phyloP scores from a whole-genome alignment of 1,139 yeast genomes.

The Lodderomyces pseudojiufengensis region DNA sequence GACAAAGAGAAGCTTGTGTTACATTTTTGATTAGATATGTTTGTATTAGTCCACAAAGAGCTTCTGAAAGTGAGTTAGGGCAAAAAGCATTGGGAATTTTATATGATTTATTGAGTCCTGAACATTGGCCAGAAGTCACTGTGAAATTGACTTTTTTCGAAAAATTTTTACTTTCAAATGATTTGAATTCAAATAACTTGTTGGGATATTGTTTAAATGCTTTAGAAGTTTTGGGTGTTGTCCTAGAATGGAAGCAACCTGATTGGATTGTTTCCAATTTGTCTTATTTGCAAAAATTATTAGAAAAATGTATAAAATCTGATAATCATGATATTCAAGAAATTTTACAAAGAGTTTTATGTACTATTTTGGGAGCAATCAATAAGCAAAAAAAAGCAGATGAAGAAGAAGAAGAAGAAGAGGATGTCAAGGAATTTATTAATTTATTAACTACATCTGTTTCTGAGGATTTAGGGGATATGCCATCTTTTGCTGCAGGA shows the following conservation, averaged over 20 bases:
- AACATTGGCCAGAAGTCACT: conserved; percentile 82
- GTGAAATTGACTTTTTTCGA: conserved; percentile 85
- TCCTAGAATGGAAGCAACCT: conserved; percentile 69
- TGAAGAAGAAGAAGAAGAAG: conserved; percentile 46
- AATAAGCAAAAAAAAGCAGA: conserved; percentile 44
- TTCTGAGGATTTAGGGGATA: conserved; percentile 77
- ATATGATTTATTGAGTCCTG: conserved; percentile 66
- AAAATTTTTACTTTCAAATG: conserved; percentile 75
- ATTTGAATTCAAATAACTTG: conserved; percentile 57
- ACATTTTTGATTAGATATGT: conserved; percentile 85
- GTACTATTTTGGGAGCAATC: conserved; percentile 62
- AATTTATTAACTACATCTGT: conserved; percentile 62
- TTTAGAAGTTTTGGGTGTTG: conserved; percentile 83
- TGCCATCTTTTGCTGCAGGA: conserved; percentile 87
- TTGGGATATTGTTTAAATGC: conserved; percentile 86
- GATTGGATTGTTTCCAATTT: conserved; percentile 76
- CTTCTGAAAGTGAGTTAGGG: conserved; percentile 80
- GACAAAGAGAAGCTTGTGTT: conserved; percentile 87
- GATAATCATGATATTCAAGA: conserved; percentile 85
- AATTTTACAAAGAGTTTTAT: conserved; percentile 70
- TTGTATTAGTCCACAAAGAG: conserved; percentile 82
- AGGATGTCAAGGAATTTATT: conserved; percentile 60
- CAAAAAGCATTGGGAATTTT: conserved; percentile 75
- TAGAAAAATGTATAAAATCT: conserved; percentile 79
- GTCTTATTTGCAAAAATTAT: conserved; percentile 61